Percentiles rank a stretch among this genome's conserved stretches.
These are phyloP conservation scores for Trichopus zeylanicus DNA, from an alignment of 116 monocot species.

Conservation along the genomic window DNA sequence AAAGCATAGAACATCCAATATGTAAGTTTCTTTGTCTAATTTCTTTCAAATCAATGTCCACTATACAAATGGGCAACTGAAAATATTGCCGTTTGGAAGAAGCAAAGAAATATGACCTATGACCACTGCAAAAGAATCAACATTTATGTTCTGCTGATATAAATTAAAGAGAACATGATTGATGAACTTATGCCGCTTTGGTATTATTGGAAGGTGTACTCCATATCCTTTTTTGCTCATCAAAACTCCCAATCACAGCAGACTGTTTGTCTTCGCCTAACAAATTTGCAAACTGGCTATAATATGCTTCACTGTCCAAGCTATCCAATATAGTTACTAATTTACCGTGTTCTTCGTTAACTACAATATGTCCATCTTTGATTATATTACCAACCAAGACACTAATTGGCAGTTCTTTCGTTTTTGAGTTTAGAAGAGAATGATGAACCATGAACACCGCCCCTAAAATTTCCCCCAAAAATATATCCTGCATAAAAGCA, in stretches of 20 bases:
- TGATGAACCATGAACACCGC: constrained; percentile 39
- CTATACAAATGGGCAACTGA: not conserved
- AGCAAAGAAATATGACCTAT: not conserved
- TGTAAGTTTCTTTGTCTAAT: not conserved
- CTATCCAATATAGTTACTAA: constrained; percentile 28
- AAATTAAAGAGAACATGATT: not conserved
- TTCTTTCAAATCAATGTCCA: not conserved
- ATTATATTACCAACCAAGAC: constrained; percentile 20
- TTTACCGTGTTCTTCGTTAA: constrained; percentile 20
- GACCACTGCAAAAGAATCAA: not conserved
- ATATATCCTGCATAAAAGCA: constrained; percentile 42
- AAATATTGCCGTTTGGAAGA: not conserved
- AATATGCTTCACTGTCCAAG: constrained; percentile 41
- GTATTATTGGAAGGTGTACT: constrained; percentile 7
- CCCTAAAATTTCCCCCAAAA: constrained; percentile 76
- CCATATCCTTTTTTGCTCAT: constrained; percentile 59
- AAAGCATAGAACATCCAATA: no score
- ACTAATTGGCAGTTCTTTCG: constrained; percentile 15
- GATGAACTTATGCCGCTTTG: not conserved
- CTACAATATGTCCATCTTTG: constrained; percentile 30
- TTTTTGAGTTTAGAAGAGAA: constrained; percentile 13
- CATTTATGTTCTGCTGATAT: not conserved
- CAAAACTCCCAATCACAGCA: constrained; percentile 51
- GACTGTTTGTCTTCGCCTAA: constrained; percentile 39
- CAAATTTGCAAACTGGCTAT: constrained; percentile 29